A percentile compares a stretch with the other conserved stretches of the same genome.
These are phyloP conservation scores for Nothophaeocryptopus gaeumannii DNA, from an alignment of 2,329 filamentous ascomycete species.

Conservation along the genomic window DNA sequence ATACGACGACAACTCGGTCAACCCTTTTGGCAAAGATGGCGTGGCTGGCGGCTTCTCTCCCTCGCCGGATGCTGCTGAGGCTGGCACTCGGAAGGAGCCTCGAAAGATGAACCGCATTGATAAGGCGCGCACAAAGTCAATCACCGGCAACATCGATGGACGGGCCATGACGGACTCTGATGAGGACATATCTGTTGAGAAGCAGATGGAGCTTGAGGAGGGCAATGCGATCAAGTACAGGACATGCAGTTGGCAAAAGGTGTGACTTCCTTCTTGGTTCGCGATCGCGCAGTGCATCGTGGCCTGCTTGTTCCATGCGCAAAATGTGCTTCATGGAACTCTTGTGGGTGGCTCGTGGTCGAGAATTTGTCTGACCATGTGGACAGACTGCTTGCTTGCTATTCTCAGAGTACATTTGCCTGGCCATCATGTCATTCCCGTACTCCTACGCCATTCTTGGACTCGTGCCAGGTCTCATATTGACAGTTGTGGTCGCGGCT, in stretches of 20 bases:
- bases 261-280: constrained; percentile 31
- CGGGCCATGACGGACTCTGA: constrained; percentile 13
- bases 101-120: constrained; percentile 43
- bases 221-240: constrained; percentile 83
- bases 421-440: constrained; percentile 92
- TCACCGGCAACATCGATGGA: constrained; percentile 24
- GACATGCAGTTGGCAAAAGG: constrained; percentile 91
- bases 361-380: constrained; percentile 6
- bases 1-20: constrained; percentile 10
- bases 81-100: constrained; percentile 24
- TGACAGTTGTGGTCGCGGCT: constrained; percentile 74
- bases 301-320: not conserved
- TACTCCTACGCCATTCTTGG: constrained; percentile 88
- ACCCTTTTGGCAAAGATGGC: constrained; percentile 23
- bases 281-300: not conserved
- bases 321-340: not conserved
- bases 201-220: constrained; percentile 74
- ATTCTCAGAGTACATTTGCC: constrained; percentile 92
- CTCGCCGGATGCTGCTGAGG: constrained; percentile 31
- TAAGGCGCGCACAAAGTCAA: constrained; percentile 36
- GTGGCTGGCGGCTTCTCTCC: constrained; percentile 28
- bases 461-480: constrained; percentile 78
- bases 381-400: constrained; percentile 75
- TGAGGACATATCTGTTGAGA: constrained; percentile 49
- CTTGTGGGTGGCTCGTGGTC: not conserved